Evolutionary conservation across 805 yeast genomes (phyloP), one percentile per base, ranked within the genome.

Genomic region (Metschnikowia gelsemii): DNA sequence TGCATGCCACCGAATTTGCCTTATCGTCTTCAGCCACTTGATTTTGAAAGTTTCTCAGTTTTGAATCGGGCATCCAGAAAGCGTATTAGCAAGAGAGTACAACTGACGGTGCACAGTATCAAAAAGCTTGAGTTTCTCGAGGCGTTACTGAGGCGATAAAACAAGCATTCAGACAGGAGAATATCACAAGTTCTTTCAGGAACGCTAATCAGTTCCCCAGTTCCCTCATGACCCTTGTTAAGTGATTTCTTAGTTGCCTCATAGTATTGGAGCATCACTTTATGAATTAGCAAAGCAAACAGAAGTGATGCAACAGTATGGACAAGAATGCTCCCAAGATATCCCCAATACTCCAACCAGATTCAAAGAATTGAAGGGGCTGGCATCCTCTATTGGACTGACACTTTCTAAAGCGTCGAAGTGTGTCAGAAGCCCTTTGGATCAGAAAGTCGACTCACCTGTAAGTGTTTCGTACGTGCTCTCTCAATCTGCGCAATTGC

Each of bases 231-330:
- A 16, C 16, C n/a, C 13, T 21, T 19, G 14, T 21, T 7, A 32
- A 13, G 35, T 32, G 27, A 32, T 32, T 32, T 32, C 27, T 9
- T 21, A 32, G 35, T 13, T 32, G 7, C 35, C 35, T 21, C 25
- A 9, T 21, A 32, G 16, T 8, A 4, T 32, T 32, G 4, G 26
- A 12, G 17, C 35, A 32, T 16, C 35, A 21, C 24, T 23, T n/a
- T n/a, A n/a, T n/a, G n/a, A n/a, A n/a, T 11, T 12, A 21, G n/a
- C 17, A 11, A 14, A 32, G 26, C 34, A 7, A 14, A 11, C 18
- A 31, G 34, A 31, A 11, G 34, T 14, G 23, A 13, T 14, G 8
- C 34, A 18, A 31, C 23, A 32, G 27, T 11, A n/a, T n/a, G n/a
- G n/a, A n/a, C n/a, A n/a, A n/a, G n/a, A n/a, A n/a, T n/a, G n/a